A percentile compares a stretch with the other conserved stretches of the same genome.
Evolutionary conservation across 352 stramenopile genomes (phyloP).

Genomic region (Aphanomyces invadans): DNA sequence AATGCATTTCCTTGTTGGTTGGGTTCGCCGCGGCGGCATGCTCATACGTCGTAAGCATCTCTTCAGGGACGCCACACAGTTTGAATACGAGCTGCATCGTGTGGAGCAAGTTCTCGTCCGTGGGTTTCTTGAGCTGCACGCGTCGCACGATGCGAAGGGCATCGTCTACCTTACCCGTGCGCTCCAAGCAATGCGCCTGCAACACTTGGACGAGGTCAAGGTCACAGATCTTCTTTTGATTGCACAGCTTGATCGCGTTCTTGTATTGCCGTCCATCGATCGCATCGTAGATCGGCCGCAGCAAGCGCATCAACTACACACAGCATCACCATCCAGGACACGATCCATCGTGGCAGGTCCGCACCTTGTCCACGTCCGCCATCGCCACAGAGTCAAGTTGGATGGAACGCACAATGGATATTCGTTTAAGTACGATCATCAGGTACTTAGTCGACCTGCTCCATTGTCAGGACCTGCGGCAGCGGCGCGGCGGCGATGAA

Average conservation of each 20-base stretch:
- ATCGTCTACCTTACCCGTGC: constrained; percentile 54
- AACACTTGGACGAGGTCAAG: constrained; percentile 79
- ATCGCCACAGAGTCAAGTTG: background rate
- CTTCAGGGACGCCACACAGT: constrained; percentile 50
- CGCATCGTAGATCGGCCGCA: constrained; percentile 80
- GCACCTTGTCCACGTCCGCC: constrained; percentile 17
- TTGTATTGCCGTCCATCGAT: constrained; percentile 80
- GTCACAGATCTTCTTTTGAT: constrained; percentile 68
- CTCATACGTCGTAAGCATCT: constrained; percentile 77
- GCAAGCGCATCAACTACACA: constrained; percentile 48
- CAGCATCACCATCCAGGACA: background rate
- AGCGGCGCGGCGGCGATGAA: background rate
- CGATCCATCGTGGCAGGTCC: no score
- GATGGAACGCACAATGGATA: no score
- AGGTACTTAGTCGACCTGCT: background rate
- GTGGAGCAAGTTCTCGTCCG: constrained; percentile 74
- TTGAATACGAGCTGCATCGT: constrained; percentile 83
- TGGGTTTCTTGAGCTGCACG: constrained; percentile 55
- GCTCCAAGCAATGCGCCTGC: constrained; percentile 78
- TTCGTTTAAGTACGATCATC: constrained; percentile 3
- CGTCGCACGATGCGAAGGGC: constrained; percentile 59
- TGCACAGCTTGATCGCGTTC: constrained; percentile 66
- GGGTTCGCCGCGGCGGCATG: constrained; percentile 33
- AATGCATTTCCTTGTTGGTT: constrained; percentile 62
- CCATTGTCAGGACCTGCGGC: background rate